Evolutionary conservation across 164 flowering plant genomes (phyloP), one percentile per base, ranked within the genome.

Genomic region (Cinnamomum chago): DNA sequence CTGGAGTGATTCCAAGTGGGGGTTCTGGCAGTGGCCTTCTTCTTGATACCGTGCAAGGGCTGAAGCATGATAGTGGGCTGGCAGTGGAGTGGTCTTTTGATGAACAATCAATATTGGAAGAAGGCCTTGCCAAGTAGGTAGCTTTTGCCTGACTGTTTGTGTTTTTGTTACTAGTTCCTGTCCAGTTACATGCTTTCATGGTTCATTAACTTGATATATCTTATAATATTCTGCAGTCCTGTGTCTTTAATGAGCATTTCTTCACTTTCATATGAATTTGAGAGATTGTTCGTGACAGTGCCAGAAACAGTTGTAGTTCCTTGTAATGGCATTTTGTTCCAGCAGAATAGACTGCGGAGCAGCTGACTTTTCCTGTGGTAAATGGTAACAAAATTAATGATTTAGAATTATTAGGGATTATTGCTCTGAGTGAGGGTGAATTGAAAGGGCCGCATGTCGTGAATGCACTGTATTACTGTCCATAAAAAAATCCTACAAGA

Each of bases 41-140:
- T 64, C 77, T 85, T 15, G 93, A 89, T 71, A 75, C 86, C 0
- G 84, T 79, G 30, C 80, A 89, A 1, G 91, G 91, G 71, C 82
- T 86, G 74, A 92, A 90, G 81, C 90, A 88, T 76, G 99, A 95
- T 22, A 67, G 88, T 2, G 92, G 90, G 11, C 77, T 89, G 78
- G 95, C 95, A 15, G 92, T 84, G 13, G 99, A 93, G 77, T 95
- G 99, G 99, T 85, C 97, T 25, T 74, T 76, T 17, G 93, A 92
- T 51, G 99, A 95, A 77, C 98, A 92, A 82, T 80, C 77, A 80
- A 92, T 65, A 76, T 81, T 95, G 85, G 93, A 90, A 66, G 90
- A 90, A 76, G 98, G 96, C 65, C 91, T 95, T 84, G 81, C 65
- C 82, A 89, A 85, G 98, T 95, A 83, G 65, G 95, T 67, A 18